Conservation (phyloP, 352 stramenopile genomes). For the Globisporangium acanthophoron region DNA sequence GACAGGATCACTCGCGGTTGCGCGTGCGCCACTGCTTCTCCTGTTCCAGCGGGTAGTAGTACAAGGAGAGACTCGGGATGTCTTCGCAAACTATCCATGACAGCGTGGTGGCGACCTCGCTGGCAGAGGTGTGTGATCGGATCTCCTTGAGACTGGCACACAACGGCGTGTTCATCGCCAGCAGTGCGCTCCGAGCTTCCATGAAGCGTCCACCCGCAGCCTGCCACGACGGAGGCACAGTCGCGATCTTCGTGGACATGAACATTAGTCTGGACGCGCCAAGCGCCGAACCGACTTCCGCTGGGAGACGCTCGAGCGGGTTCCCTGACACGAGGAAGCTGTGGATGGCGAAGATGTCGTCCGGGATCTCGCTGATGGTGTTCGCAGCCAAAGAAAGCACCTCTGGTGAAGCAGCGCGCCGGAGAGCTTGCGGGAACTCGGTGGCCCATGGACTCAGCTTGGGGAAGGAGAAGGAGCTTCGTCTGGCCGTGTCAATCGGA, state of each 20-base stretch:
- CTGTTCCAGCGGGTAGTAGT: background rate
- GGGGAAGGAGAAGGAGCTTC: constrained; percentile 7
- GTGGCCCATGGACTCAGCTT: constrained; percentile 9
- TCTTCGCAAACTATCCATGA: background rate
- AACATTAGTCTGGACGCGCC: background rate
- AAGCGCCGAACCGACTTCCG: background rate
- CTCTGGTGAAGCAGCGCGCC: background rate
- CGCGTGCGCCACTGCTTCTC: background rate
- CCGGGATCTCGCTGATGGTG: background rate
- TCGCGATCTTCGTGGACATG: background rate
- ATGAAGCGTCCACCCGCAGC: background rate
- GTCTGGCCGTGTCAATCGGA: no score
- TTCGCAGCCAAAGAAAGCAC: background rate
- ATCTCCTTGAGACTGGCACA: no score
- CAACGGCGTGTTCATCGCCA: no score
- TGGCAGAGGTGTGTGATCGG: no score
- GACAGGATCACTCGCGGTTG: background rate
- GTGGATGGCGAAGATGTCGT: background rate
- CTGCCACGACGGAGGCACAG: background rate
- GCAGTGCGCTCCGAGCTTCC: background rate
- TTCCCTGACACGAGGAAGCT: constrained; percentile 11
- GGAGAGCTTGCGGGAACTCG: constrained; percentile 2
- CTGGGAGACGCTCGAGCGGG: constrained; percentile 5
- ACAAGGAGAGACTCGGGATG: background rate
- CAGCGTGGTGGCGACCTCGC: background rate